Evolutionary conservation across 2,329 filamentous ascomycete genomes (phyloP).

Genomic region (Fusarium brevicatenulatum): DNA sequence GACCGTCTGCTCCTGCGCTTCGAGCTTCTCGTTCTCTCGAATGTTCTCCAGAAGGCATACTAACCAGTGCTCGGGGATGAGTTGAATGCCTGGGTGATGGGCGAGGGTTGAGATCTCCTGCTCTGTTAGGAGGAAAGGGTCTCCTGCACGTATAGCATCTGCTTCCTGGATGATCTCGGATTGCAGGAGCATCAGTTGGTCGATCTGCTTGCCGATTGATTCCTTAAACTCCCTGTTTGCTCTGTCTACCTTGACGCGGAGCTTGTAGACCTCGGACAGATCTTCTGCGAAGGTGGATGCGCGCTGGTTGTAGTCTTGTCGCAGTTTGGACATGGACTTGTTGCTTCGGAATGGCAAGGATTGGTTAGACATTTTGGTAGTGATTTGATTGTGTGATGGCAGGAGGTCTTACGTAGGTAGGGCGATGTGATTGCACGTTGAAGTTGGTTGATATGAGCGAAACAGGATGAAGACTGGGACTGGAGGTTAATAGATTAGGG

Average conservation of each 20-base stretch:
- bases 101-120: background rate
- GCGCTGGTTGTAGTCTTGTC: no score
- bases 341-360: background rate
- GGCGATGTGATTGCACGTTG: background rate
- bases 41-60: rapidly evolving
- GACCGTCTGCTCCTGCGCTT: background rate
- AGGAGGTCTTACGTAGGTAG: no score
- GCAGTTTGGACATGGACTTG: background rate
- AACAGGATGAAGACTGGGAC: background rate
- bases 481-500: background rate
- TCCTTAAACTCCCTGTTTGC: background rate
- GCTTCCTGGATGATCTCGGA: background rate
- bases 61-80: background rate
- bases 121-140: no score
- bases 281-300: background rate
- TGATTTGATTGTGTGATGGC: no score
- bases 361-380: background rate
- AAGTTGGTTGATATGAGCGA: background rate
- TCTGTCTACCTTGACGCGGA: background rate
- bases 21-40: background rate
- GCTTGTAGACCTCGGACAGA: background rate
- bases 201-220: rapidly evolving
- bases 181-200: background rate
- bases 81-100: rapidly evolving
- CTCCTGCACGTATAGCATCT: background rate